phyloP scores from a whole-genome alignment of 2,329 filamentous ascomycete species.

The Calycina marina region DNA sequence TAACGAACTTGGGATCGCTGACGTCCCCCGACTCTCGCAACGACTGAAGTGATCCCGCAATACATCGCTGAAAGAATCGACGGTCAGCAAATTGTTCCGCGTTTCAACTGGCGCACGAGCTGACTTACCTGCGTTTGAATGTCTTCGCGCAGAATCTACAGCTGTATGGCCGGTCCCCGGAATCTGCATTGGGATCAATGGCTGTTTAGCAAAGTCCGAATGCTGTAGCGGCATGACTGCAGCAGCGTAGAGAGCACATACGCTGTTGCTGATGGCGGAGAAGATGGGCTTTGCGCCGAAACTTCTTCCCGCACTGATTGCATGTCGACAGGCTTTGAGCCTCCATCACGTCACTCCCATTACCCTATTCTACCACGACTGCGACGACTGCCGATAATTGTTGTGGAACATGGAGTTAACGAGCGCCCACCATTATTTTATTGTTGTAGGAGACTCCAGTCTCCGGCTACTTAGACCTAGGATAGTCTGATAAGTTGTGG shows the following conservation, averaged over 20 bases:
- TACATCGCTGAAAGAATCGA: conserved; percentile 16
- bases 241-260: too few relatives aligned
- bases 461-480: too few relatives aligned
- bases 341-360: conserved; percentile 21
- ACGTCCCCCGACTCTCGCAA: conserved; percentile 18
- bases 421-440: too few relatives aligned
- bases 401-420: too few relatives aligned
- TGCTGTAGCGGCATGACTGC: too few relatives aligned
- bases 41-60: conserved; percentile 22
- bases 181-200: conserved; percentile 12
- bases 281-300: conserved; percentile 23
- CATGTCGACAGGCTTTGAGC: conserved; percentile 22
- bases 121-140: conserved; percentile 21
- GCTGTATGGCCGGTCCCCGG: conserved; percentile 19
- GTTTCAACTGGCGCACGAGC: neutral
- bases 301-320: conserved; percentile 22
- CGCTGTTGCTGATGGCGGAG: conserved; percentile 22
- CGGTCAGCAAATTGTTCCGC: conserved; percentile 3
- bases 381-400: too few relatives aligned
- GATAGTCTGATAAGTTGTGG: too few relatives aligned
- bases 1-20: conserved; percentile 19
- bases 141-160: conserved; percentile 23
- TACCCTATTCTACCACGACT: too few relatives aligned
- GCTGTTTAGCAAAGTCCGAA: too few relatives aligned
- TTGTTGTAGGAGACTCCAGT: too few relatives aligned